Base-by-base conservation (phyloP, 2,329 filamentous ascomycete genomes). In the Monosporascus sp. region DNA sequence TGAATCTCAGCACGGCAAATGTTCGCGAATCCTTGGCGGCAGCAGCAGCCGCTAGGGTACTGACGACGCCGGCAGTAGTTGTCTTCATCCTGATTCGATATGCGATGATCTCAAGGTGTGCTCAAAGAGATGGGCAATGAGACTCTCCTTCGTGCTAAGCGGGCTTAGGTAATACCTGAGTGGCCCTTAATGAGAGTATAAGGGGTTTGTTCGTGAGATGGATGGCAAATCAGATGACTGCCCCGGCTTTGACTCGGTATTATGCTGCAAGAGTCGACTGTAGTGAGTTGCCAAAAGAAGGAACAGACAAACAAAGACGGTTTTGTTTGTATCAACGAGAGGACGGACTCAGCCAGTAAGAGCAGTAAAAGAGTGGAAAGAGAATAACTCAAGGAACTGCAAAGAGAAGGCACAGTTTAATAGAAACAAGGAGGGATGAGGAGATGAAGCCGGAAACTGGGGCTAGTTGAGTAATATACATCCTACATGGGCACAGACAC, bases 1-100 rank as follows among this genome's bases (percentile, higher is more conserved):
- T 82, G 76, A 90, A 89, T 63, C 80, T 84, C 66, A 89, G 80
- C 65, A 89, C 87, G 51, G 86, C 85, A 62, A 87, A 83, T 44
- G 82, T 83, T 52, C 79, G 74, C 4, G 57, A 48, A 49, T 73
- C 64, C 61, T 78, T 76, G 59, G 72, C 74, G 64, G 56, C 72
- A 36, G 71, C 67, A 55, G 72, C 66, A 48, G 70, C 67, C 57
- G 74, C 74, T 57, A 74, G 41, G 44, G 57, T 52, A 54, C 61
- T 62, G 48, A 65, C 44, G 6, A 55, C 45, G 31, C 57, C 41
- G 46, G 60, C 46, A 20, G 61, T 59, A 51, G 60, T 51, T 48
- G 61, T 56, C 56, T 43, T 67, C 65, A 67, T 67, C 25, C 59
- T 47, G 43, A 46, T 22, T 46, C 20, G 24, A 25, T 25, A 46